A percentile compares a stretch with the other conserved stretches of the same genome.
Conservation (phyloP, 805 yeast species). For the Saccharomyces cerevisiae region DNA sequence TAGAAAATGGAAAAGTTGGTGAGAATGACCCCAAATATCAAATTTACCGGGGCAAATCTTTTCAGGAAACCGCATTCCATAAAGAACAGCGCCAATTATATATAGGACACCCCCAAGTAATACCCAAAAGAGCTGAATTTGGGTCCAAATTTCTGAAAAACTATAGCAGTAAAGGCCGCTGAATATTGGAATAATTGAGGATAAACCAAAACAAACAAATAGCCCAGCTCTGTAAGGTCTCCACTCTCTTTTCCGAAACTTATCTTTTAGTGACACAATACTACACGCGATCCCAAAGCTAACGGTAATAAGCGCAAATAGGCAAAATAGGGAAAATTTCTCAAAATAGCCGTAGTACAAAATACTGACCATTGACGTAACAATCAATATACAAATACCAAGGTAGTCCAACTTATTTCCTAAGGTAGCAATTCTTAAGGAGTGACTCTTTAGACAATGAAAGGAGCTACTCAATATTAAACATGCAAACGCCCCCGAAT, state of each 20-base stretch:
- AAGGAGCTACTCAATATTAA: conserved; percentile 56
- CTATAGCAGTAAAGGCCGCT: conserved; percentile 48
- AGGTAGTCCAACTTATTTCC: conserved; percentile 71
- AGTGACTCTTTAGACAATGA: conserved; percentile 61
- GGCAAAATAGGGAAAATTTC: conserved; percentile 26
- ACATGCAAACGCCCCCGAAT: conserved; percentile 50
- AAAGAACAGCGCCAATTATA: conserved; percentile 69
- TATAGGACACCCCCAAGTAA: conserved; percentile 65
- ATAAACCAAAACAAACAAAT: conserved; percentile 74
- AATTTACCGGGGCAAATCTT: conserved; percentile 51
- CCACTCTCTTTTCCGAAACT: conserved; percentile 63
- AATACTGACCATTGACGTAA: conserved; percentile 50
- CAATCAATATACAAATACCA: conserved; percentile 62
- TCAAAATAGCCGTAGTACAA: conserved; percentile 44
- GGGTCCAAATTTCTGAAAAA: conserved; percentile 34
- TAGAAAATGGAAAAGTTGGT: conserved; percentile 72
- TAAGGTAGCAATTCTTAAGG: conserved; percentile 41
- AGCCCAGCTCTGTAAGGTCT: conserved; percentile 68
- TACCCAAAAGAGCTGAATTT: conserved; percentile 57
- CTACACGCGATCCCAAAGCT: conserved; percentile 56
- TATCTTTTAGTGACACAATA: conserved; percentile 51
- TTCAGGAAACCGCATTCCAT: conserved; percentile 77
- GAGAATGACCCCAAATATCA: conserved; percentile 73
- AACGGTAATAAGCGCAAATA: conserved; percentile 40
- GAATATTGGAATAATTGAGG: conserved; percentile 64